Percentiles rank a stretch among this genome's conserved stretches.
Conservation (phyloP, 768 basidiomycete genomes). For the Agrocybe pediades region DNA sequence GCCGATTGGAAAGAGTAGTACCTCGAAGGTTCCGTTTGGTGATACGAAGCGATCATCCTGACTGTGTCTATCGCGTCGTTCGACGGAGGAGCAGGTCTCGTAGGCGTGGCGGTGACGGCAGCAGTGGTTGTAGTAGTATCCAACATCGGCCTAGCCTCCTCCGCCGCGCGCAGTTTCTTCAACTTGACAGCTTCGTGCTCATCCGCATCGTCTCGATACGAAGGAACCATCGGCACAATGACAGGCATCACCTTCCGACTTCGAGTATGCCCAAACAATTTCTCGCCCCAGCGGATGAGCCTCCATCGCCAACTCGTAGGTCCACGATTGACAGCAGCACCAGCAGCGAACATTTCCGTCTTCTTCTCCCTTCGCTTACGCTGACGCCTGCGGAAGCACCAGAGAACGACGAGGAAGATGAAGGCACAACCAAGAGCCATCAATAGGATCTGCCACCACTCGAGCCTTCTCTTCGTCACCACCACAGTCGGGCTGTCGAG, state of each 20-base stretch:
- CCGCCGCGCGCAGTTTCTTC: slow-evolving; percentile 45
- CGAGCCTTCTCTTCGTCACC: slow-evolving; percentile 42
- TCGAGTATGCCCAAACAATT: slow-evolving; percentile 48
- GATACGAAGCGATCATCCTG: slow-evolving; percentile 51
- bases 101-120: slow-evolving; percentile 7
- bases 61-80: slow-evolving; percentile 41
- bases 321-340: slow-evolving; percentile 56
- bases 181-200: slow-evolving; percentile 54
- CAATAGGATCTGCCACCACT: slow-evolving; percentile 87
- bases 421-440: slow-evolving; percentile 84
- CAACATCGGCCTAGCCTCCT: slow-evolving; percentile 38
- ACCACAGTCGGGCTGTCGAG: slow-evolving; percentile 48
- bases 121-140: slow-evolving; percentile 10
- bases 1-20: slow-evolving; percentile 11
- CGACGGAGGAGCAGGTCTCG: slow-evolving; percentile 10
- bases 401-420: slow-evolving; percentile 68
- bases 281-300: slow-evolving; percentile 58
- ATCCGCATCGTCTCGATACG: slow-evolving; percentile 35
- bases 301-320: slow-evolving; percentile 57
- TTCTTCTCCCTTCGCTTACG: slow-evolving; percentile 60
- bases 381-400: slow-evolving; percentile 70
- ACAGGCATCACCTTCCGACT: slow-evolving; percentile 25
- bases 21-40: slow-evolving; percentile 19
- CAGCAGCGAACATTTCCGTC: slow-evolving; percentile 64
- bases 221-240: too few species aligned